phyloP scores from a whole-genome alignment of 768 basidiomycete species.

The Baorangia bicolor region DNA sequence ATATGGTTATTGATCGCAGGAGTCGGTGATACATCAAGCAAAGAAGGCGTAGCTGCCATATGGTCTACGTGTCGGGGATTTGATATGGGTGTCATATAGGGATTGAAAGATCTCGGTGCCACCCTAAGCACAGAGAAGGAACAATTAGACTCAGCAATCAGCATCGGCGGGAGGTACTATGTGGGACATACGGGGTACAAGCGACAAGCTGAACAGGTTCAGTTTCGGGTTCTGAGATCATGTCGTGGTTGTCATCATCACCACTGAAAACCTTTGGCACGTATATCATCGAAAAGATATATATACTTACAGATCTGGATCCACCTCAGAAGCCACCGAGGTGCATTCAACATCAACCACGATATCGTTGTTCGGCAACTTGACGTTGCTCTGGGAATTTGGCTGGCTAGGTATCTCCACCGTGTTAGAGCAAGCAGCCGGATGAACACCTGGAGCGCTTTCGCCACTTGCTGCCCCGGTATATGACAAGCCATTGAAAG shows the following conservation, averaged over 20 bases:
- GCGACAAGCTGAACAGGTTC: background rate
- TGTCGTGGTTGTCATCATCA: background rate
- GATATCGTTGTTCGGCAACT: background rate
- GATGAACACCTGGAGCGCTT: background rate
- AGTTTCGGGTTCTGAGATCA: background rate
- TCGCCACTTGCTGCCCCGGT: background rate
- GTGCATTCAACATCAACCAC: background rate
- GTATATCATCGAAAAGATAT: background rate
- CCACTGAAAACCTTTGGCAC: background rate
- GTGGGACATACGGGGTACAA: constrained; percentile 22
- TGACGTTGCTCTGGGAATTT: background rate
- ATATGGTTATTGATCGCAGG: background rate
- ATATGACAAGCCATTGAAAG: background rate
- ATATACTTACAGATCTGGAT: constrained; percentile 11
- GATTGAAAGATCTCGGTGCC: constrained; percentile 19
- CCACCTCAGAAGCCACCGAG: background rate
- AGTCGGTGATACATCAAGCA: constrained; percentile 5
- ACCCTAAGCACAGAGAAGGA: constrained; percentile 2
- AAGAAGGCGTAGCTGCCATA: background rate
- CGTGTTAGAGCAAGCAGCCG: background rate
- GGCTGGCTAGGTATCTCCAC: background rate
- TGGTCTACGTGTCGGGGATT: constrained; percentile 17
- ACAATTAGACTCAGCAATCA: background rate
- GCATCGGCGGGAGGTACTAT: background rate
- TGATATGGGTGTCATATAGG: constrained; percentile 28